These are phyloP conservation scores for Diacronema lutheri DNA, from an alignment of 78 protist genomes.

Conservation along the genomic window DNA sequence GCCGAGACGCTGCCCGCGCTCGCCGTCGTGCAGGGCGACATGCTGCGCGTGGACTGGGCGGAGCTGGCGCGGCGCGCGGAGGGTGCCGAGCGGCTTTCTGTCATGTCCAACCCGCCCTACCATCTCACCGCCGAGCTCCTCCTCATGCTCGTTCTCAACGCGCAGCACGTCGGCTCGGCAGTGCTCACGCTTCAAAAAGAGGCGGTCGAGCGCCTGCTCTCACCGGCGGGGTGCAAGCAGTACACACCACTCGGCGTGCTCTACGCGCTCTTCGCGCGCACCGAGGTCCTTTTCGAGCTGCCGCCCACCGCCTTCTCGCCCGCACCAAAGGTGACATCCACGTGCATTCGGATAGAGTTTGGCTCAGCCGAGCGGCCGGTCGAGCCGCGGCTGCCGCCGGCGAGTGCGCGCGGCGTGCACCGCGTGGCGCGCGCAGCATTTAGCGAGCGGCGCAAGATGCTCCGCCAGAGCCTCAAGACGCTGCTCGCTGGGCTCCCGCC, in stretches of 20 bases:
- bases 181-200: slow-evolving; percentile 19
- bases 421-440: slow-evolving; percentile 14
- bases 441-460: slow-evolving; percentile 30
- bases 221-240: not conserved
- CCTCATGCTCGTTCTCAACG: not conserved
- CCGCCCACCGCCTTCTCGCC: slow-evolving; percentile 10
- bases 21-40: not conserved
- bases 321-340: not conserved
- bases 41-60: not conserved
- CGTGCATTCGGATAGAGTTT: not conserved
- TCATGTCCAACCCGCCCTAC: slow-evolving; percentile 33
- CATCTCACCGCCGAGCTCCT: slow-evolving; percentile 16
- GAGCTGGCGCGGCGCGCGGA: not conserved
- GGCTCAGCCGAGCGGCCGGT: not conserved
- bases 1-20: not conserved
- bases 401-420: not conserved
- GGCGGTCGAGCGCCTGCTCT: slow-evolving; percentile 9
- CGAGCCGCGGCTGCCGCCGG: not conserved
- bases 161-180: not conserved
- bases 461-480: not conserved
- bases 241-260: slow-evolving; percentile 22
- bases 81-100: not conserved
- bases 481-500: not conserved
- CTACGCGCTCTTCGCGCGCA: slow-evolving; percentile 8
- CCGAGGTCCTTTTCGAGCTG: slow-evolving; percentile 2